Base-by-base conservation (phyloP, 148 eudicot genomes). In the Rhododendron ferrugineum region DNA sequence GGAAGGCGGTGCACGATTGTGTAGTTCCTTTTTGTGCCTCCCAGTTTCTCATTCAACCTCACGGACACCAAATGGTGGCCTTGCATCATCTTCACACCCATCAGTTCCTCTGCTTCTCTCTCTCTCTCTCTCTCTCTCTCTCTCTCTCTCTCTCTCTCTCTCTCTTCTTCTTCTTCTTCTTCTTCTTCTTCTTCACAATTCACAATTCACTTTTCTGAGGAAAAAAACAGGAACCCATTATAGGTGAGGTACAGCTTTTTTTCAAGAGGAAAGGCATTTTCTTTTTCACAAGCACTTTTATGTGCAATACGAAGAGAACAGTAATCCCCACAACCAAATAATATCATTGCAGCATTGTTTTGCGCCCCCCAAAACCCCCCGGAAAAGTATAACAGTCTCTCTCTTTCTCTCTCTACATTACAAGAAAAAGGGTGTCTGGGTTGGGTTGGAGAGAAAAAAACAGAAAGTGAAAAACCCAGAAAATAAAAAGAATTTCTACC, bases 41-140 rank as follows among this genome's bases (percentile, higher is more conserved):
- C 88, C 87, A 83, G 62, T 54, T 86, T 87, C 72, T 90, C 91
- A 86, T 88, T 91, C 84, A 88, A 44, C 83, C 78, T 88, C 84
- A 90, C 85, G 72, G 91, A 90, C 87, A 91, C 88, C 87, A 84
- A 84, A 60, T 92, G 94, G 86, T 87, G 90, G 40, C 88, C 80
- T 80, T 84, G 85, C 89, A 42, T 82, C 87, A 85, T 92, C 77
- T 82, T 81, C 52, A 37, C 22, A 16, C 90, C 87, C 93, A 92
- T 91, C 82, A 76, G 46, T 81, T 70, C 79, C 58, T 81, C 72
- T 68, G 7, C 40, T 30, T 54, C 78, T 83, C 44, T 3, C 42
- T 37, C 68, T 36, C 77, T 82, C 56, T 32, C 3, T 76, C 49
- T n/a, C 34, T 64, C 46, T 6, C 32, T 50, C 44, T 68, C 2